Conservation (phyloP, 2,329 filamentous ascomycete species). For the Calonectria naviculata region DNA sequence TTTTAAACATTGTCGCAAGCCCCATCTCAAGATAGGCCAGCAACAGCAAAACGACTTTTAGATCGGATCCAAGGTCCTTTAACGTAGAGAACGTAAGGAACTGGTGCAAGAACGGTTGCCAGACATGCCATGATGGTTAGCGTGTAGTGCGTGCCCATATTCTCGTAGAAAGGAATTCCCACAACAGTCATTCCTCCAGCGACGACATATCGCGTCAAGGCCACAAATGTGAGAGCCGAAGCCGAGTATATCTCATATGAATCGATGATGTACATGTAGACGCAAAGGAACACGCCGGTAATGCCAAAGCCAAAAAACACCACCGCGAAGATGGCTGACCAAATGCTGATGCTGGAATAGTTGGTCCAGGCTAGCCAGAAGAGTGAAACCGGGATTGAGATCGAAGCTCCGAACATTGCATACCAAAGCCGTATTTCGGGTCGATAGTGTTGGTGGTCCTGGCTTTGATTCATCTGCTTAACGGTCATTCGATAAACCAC, state of each 20-base stretch:
- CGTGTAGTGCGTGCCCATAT: conserved; percentile 46
- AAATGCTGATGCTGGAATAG: conserved; percentile 53
- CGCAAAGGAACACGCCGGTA: conserved; percentile 38
- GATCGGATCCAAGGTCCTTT: conserved; percentile 34
- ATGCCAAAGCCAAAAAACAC: conserved; percentile 58
- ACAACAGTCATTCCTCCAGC: conserved; percentile 49
- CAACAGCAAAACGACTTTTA: conserved; percentile 33
- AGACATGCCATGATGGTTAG: conserved; percentile 47
- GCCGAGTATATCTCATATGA: conserved; percentile 47
- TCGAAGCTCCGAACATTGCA: conserved; percentile 54
- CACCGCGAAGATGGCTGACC: conserved; percentile 56
- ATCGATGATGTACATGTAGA: conserved; percentile 51
- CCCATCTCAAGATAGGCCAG: conserved; percentile 57
- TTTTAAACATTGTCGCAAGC: neutral
- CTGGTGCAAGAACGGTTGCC: conserved; percentile 39
- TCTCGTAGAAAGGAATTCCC: conserved; percentile 47
- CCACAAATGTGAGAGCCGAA: conserved; percentile 45
- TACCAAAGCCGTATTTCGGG: conserved; percentile 55
- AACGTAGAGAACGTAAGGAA: conserved; percentile 43
- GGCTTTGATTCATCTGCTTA: conserved; percentile 33
- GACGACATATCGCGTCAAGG: conserved; percentile 43
- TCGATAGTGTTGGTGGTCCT: conserved; percentile 34
- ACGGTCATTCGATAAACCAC: conserved; percentile 47
- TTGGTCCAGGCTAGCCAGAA: conserved; percentile 65
- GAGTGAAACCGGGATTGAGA: conserved; percentile 55